Percentiles rank a stretch among this genome's conserved stretches.
Conservation (phyloP, 176 grass and related monocot species). For the Dactylis glomerata region DNA sequence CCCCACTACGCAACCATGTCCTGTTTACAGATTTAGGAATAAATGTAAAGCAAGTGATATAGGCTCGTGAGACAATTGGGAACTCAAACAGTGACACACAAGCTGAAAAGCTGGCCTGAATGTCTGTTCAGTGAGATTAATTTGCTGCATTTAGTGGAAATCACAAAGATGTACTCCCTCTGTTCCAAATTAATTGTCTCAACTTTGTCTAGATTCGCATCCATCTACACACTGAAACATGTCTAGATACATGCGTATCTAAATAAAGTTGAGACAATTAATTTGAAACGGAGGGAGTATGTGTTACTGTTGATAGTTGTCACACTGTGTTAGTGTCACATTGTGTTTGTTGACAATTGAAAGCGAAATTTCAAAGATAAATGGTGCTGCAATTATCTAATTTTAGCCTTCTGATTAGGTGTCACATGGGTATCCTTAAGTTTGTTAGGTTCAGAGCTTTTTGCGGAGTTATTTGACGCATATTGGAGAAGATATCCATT, state of each 20-base stretch:
- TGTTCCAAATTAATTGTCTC: no score
- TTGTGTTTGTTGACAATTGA: not conserved
- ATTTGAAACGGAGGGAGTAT: no score
- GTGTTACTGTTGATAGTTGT: not conserved
- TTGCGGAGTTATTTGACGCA: slow-evolving; percentile 1
- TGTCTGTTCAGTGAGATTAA: not conserved
- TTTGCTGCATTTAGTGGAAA: slow-evolving; percentile 11
- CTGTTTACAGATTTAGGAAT: slow-evolving; percentile 1
- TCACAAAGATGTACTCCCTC: not conserved
- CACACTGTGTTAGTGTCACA: not conserved
- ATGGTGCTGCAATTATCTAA: not conserved
- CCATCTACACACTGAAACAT: no score
- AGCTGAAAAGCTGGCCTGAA: not conserved
- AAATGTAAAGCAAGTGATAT: slow-evolving; percentile 14
- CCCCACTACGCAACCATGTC: not conserved
- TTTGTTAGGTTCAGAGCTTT: not conserved
- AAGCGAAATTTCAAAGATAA: slow-evolving; percentile 6
- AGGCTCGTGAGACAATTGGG: not conserved
- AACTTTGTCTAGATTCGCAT: no score
- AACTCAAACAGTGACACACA: slow-evolving; percentile 11
- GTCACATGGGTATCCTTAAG: not conserved
- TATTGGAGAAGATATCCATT: slow-evolving; percentile 2
- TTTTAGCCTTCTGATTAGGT: not conserved
- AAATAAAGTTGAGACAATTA: no score
- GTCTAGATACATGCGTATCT: no score